Evolutionary conservation across 768 basidiomycete genomes (phyloP).

Genomic region (Tulasnella sp.): DNA sequence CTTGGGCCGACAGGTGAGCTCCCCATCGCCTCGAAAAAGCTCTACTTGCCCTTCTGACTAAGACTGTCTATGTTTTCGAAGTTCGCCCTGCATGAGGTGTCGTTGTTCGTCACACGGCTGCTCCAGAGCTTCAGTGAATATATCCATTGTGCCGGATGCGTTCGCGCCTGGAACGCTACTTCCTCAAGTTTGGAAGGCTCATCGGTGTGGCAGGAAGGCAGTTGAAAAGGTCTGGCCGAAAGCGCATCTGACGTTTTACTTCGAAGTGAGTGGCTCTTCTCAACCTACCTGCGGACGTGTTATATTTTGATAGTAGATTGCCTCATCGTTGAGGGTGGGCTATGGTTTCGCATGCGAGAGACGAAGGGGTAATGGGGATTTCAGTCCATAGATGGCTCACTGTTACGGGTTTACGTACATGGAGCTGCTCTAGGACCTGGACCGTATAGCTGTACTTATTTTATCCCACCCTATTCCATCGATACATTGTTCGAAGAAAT

Average conservation of each 20-base stretch:
- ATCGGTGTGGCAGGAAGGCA: slow-evolving; percentile 34
- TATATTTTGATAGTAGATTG: too few relatives aligned
- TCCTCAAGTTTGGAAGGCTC: slow-evolving; percentile 42
- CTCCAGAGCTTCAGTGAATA: slow-evolving; percentile 53
- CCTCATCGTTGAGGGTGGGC: too few relatives aligned
- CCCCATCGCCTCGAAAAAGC: neutral
- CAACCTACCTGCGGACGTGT: too few relatives aligned
- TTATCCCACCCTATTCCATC: too few relatives aligned
- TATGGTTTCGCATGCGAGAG: too few relatives aligned
- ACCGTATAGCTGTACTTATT: too few relatives aligned
- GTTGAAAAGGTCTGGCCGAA: slow-evolving; percentile 52
- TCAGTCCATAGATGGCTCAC: too few relatives aligned
- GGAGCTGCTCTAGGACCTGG: too few relatives aligned
- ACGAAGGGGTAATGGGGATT: too few relatives aligned
- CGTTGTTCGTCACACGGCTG: slow-evolving; percentile 58
- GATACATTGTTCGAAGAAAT: too few relatives aligned
- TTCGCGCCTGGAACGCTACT: slow-evolving; percentile 55
- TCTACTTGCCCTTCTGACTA: slow-evolving; percentile 6
- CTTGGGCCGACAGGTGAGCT: slow-evolving; percentile 26
- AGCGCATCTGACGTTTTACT: slow-evolving; percentile 50
- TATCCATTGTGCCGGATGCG: slow-evolving; percentile 47
- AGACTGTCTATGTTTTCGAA: slow-evolving; percentile 33
- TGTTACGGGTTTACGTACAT: too few relatives aligned
- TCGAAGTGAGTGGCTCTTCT: slow-evolving; percentile 37
- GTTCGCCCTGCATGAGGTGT: slow-evolving; percentile 65